These are phyloP conservation scores for Trichoderma afroharzianum DNA, from an alignment of 2,329 filamentous ascomycete genomes.

Conservation along the genomic window DNA sequence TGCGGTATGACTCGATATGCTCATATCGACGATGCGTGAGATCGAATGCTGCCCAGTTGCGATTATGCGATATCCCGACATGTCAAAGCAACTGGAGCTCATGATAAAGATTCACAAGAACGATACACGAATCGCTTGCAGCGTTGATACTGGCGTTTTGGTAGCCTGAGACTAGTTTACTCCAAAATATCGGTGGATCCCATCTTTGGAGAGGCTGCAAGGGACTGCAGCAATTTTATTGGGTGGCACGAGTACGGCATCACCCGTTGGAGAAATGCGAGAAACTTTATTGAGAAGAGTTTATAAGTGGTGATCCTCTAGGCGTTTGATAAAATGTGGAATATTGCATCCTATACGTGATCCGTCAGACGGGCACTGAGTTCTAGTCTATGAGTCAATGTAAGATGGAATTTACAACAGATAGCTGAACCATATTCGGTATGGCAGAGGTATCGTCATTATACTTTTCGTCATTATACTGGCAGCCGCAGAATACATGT, in stretches of 20 bases:
- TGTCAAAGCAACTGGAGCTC: background rate
- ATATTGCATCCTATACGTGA: background rate
- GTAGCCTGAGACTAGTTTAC: background rate
- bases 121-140: background rate
- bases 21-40: background rate
- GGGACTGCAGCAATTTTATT: background rate
- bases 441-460: too few species aligned
- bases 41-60: background rate
- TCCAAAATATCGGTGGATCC: background rate
- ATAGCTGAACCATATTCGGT: too few species aligned
- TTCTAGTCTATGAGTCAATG: background rate
- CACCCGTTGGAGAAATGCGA: background rate
- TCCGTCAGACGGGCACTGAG: background rate
- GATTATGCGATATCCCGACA: background rate
- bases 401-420: background rate
- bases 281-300: background rate
- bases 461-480: too few species aligned
- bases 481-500: too few species aligned
- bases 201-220: background rate
- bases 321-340: background rate
- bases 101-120: background rate
- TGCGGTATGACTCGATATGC: background rate
- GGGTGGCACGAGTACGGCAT: background rate
- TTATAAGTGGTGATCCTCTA: background rate
- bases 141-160: background rate